These are phyloP conservation scores for Dothistroma septosporum DNA, from an alignment of 2,329 filamentous ascomycete species.

Conservation along the genomic window DNA sequence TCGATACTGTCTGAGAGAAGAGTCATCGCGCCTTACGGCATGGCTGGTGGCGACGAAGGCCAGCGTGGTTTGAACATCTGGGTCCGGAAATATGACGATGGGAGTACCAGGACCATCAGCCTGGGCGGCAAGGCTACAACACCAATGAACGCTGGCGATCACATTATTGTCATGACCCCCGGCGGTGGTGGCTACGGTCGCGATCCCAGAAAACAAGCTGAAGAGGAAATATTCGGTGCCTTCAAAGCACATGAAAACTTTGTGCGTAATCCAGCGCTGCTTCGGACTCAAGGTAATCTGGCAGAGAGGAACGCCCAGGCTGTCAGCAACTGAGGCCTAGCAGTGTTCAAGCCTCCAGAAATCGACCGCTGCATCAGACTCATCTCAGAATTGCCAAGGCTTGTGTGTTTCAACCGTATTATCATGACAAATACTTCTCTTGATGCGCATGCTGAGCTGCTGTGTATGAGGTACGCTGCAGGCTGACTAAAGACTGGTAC, in stretches of 20 bases:
- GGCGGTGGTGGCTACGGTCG: conserved; percentile 73
- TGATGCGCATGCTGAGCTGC: too few species aligned
- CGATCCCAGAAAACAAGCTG: conserved; percentile 53
- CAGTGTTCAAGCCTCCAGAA: too few species aligned
- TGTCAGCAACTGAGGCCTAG: conserved; percentile 6
- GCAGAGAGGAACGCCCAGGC: conserved; percentile 12
- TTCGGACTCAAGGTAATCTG: conserved; percentile 11
- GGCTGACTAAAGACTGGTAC: too few species aligned
- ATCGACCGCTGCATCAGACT: too few species aligned
- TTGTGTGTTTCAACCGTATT: too few species aligned
- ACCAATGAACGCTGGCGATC: conserved; percentile 67
- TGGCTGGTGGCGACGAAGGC: conserved; percentile 34
- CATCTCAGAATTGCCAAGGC: too few species aligned
- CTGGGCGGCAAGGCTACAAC: conserved; percentile 56
- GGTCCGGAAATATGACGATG: conserved; percentile 26
- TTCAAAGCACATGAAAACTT: conserved; percentile 11
- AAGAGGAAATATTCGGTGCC: conserved; percentile 22
- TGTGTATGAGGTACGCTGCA: too few species aligned
- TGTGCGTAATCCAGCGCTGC: conserved; percentile 4
- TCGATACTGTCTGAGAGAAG: conserved; percentile 34
- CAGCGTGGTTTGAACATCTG: conserved; percentile 30
- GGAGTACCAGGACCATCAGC: conserved; percentile 20
- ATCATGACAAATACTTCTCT: too few species aligned
- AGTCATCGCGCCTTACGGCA: conserved; percentile 34
- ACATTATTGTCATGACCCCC: conserved; percentile 73